phyloP scores from a whole-genome alignment of 345 rosid genomes.

The Syzygium aromaticum region DNA sequence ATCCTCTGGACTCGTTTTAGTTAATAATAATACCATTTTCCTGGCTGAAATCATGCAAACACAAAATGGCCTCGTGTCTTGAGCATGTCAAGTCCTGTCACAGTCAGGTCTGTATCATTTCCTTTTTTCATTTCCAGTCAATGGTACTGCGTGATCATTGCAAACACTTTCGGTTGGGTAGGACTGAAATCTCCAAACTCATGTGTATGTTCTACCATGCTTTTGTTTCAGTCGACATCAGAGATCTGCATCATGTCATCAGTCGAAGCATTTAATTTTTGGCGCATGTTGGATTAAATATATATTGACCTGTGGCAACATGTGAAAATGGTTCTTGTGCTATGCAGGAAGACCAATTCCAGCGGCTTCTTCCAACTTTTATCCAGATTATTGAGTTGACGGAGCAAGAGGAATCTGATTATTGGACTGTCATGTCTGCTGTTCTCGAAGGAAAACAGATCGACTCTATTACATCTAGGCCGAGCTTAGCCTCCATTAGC shows the following conservation, averaged over 20 bases:
- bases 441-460: constrained; percentile 56
- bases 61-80: background rate
- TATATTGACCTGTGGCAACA: background rate
- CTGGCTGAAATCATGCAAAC: background rate
- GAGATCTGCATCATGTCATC: background rate
- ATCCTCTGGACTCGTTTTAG: background rate
- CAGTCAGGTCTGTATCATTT: background rate
- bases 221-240: background rate
- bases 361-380: constrained; percentile 58
- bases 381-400: constrained; percentile 58
- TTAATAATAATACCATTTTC: background rate
- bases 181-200: background rate
- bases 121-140: background rate
- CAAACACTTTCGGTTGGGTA: background rate
- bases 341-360: constrained; percentile 69
- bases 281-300: background rate
- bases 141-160: background rate
- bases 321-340: background rate
- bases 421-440: constrained; percentile 53
- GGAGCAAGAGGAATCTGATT: constrained; percentile 56
- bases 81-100: background rate
- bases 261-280: background rate
- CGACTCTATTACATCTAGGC: constrained; percentile 25
- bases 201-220: background rate
- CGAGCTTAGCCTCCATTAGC: constrained; percentile 16